These are phyloP conservation scores for Puccinellia tenuiflora DNA, from an alignment of 176 grass and related monocot genomes.

Conservation along the genomic window DNA sequence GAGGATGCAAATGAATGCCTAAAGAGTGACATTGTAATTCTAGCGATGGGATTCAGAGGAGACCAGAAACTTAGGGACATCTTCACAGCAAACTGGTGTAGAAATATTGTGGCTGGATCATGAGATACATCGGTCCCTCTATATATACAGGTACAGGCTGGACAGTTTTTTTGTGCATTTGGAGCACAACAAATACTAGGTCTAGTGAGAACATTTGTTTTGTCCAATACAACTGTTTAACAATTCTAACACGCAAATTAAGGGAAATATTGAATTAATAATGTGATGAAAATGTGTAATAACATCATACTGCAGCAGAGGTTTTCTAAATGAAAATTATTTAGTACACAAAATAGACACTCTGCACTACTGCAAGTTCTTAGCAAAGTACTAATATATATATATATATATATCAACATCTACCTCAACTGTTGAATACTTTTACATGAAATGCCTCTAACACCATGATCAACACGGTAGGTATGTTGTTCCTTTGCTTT, in stretches of 20 bases:
- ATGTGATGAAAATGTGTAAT: neutral
- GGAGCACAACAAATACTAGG: neutral
- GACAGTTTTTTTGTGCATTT: conserved; percentile 1
- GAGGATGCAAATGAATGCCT: conserved; percentile 50
- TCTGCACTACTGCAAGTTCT: neutral
- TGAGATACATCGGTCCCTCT: conserved; percentile 49
- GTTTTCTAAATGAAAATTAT: neutral
- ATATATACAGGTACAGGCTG: conserved; percentile 65
- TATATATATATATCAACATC: neutral
- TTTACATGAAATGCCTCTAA: neutral
- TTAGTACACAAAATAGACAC: neutral
- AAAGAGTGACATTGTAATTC: conserved; percentile 64
- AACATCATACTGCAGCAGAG: neutral
- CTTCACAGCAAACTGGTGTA: conserved; percentile 62
- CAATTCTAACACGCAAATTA: neutral
- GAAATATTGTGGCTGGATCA: conserved; percentile 57
- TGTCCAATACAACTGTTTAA: neutral
- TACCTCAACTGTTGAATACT: neutral
- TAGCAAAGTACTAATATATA: neutral
- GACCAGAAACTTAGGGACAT: conserved; percentile 85
- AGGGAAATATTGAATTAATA: neutral
- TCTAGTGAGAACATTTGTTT: neutral
- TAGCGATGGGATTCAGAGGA: conserved; percentile 85
- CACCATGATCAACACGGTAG: neutral
- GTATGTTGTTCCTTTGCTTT: neutral